A percentile compares a stretch with the other conserved stretches of the same genome.
These are phyloP conservation scores for Pestalotiopsis sp. DNA, from an alignment of 2,329 filamentous ascomycete species.

Conservation along the genomic window DNA sequence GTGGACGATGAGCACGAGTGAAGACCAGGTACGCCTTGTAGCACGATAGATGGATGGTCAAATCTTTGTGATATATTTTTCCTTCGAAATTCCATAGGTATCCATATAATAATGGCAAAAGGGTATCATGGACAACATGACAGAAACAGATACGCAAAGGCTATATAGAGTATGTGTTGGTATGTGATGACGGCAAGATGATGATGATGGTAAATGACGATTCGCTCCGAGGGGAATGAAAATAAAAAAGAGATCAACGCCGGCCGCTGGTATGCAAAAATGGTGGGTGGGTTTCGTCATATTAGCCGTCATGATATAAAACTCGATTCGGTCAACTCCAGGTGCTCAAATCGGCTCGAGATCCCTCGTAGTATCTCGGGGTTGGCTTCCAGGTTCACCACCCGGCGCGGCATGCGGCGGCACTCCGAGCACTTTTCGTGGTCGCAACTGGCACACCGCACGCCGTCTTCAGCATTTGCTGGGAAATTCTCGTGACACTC, in stretches of 20 bases:
- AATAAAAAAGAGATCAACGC: neutral
- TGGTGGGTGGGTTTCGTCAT: neutral
- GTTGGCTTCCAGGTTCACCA: constrained; percentile 37
- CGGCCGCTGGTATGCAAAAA: constrained; percentile 2
- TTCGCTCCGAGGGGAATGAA: neutral
- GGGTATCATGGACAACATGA: neutral
- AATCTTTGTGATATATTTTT: neutral
- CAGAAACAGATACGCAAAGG: neutral
- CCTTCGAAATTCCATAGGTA: neutral
- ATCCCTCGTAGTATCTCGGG: constrained; percentile 6
- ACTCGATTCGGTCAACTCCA: neutral
- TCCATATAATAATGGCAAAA: neutral
- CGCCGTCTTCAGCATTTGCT: constrained; percentile 49
- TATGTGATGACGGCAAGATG: neutral
- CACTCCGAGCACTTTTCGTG: constrained; percentile 64
- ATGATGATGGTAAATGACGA: neutral
- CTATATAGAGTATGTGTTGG: neutral
- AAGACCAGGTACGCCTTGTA: too few species aligned
- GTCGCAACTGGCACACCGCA: constrained; percentile 61
- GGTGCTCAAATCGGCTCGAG: constrained; percentile 11
- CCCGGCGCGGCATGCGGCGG: constrained; percentile 59
- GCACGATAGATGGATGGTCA: neutral
- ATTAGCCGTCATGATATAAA: neutral
- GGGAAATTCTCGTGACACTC: constrained; percentile 64
- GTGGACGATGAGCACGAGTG: neutral